These are phyloP conservation scores for Scenedesmus sp. DNA, from an alignment of 163 green algal genomes.

Conservation along the genomic window DNA sequence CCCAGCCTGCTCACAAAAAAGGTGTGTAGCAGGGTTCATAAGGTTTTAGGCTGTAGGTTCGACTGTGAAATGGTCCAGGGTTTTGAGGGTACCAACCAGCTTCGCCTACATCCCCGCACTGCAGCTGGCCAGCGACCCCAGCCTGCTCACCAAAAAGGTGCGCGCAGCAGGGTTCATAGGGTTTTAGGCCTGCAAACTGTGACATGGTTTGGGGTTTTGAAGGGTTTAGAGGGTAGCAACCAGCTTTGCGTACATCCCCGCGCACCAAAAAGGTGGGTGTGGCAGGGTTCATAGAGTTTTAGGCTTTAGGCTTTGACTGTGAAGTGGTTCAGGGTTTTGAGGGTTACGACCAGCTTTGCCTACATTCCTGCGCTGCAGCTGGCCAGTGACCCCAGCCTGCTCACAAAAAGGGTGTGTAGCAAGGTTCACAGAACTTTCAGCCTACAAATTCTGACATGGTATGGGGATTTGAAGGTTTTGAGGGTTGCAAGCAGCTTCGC, in stretches of 20 bases:
- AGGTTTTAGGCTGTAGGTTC: neutral
- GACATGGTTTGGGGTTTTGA: no score
- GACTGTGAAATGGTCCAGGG: conserved; percentile 81
- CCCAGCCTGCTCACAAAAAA: conserved; percentile 88
- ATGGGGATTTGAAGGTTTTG: no score
- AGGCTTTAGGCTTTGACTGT: no score
- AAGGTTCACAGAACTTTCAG: no score
- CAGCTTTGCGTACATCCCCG: conserved; percentile 68
- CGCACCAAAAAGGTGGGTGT: no score
- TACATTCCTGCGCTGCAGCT: conserved; percentile 94
- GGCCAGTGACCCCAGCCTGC: conserved; percentile 74
- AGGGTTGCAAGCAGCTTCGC: conserved; percentile 74
- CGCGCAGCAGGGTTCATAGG: neutral
- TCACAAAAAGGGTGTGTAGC: conserved; percentile 86
- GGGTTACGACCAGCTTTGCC: conserved; percentile 93
- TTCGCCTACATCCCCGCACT: conserved; percentile 96
- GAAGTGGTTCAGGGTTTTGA: conserved; percentile 92
- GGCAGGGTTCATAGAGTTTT: no score
- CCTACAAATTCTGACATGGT: no score
- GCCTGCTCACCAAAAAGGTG: conserved; percentile 85
- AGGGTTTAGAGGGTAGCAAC: no score
- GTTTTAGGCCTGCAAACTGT: no score
- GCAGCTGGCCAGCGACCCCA: conserved; percentile 75
- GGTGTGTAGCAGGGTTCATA: conserved; percentile 57
- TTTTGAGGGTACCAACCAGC: conserved; percentile 82